These are phyloP conservation scores for Spirogloea muscicola DNA, from an alignment of 139 green algal species.

Conservation along the genomic window DNA sequence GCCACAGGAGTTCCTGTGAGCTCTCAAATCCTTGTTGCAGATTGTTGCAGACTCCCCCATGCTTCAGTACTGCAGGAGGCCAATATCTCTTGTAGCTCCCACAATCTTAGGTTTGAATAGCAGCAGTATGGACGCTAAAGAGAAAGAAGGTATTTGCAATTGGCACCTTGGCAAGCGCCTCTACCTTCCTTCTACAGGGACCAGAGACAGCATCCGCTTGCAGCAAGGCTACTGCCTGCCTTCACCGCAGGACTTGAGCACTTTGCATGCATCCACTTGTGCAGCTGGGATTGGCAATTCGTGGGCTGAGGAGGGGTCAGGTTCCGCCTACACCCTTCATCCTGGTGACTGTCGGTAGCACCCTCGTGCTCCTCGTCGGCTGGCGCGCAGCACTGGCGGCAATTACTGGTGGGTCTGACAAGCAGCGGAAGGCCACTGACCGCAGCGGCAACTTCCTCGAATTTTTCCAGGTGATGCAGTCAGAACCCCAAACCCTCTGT, in stretches of 20 bases:
- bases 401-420: no score
- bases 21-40: background rate
- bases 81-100: background rate
- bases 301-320: constrained; percentile 28
- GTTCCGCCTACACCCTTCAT: constrained; percentile 42
- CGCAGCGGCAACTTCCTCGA: constrained; percentile 41
- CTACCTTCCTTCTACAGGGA: background rate
- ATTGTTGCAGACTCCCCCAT: background rate
- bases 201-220: background rate
- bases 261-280: background rate
- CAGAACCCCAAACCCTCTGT: background rate
- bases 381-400: constrained; percentile 36
- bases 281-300: constrained; percentile 44
- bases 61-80: background rate
- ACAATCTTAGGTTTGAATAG: background rate
- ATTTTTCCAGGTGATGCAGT: constrained; percentile 27
- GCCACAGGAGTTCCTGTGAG: constrained; percentile 27
- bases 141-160: background rate
- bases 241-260: background rate
- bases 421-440: background rate
- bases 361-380: constrained; percentile 43
- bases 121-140: background rate
- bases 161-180: background rate
- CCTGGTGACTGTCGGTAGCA: constrained; percentile 42
- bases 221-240: background rate